Conservation (phyloP, 257 asterid genomes). For the Solanum neorickii region DNA sequence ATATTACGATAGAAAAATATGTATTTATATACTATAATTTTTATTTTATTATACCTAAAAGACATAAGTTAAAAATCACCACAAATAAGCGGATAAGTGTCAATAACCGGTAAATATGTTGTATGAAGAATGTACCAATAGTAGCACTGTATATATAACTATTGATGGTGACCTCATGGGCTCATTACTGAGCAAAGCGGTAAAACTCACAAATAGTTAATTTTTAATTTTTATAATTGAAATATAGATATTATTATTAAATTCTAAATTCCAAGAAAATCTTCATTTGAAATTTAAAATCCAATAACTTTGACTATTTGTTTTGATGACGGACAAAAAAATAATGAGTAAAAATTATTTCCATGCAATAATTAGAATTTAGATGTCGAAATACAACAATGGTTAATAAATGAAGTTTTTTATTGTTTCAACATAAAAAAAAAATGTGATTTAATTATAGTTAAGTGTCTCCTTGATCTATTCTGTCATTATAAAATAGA, state of each 20-base stretch:
- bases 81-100: not conserved
- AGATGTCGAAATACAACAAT: not conserved
- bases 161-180: not conserved
- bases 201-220: not conserved
- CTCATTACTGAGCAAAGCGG: not conserved
- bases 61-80: not conserved
- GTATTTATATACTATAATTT: not conserved
- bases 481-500: not conserved
- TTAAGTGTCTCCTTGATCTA: not conserved
- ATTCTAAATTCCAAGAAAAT: not conserved
- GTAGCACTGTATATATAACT: not conserved
- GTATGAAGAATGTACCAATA: not conserved
- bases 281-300: not conserved
- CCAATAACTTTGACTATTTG: not conserved
- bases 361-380: not conserved
- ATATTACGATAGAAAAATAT: not conserved
- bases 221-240: not conserved
- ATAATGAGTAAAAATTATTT: not conserved
- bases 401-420: not conserved
- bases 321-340: not conserved
- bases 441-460: not conserved
- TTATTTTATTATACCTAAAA: too few relatives aligned
- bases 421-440: not conserved
- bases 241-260: too few relatives aligned
- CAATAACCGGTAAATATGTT: not conserved